Conservation (phyloP, 2,329 filamentous ascomycete species). For the Knoxdaviesia capensis region DNA sequence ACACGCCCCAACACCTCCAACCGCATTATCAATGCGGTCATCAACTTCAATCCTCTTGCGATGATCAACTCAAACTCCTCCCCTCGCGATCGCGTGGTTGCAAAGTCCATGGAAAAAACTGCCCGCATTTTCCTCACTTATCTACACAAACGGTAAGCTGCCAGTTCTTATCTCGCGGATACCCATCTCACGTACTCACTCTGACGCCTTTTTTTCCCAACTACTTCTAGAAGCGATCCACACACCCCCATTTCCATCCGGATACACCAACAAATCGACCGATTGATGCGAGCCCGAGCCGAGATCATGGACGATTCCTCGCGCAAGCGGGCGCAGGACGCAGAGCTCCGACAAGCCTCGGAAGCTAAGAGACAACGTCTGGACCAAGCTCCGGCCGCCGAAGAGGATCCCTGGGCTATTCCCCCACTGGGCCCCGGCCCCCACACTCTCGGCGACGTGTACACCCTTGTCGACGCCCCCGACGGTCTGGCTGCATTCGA, state of each 20-base stretch:
- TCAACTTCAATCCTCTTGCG: constrained; percentile 84
- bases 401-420: constrained; percentile 23
- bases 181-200: not conserved
- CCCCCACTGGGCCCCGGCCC: constrained; percentile 56
- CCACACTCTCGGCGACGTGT: constrained; percentile 65
- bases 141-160: constrained; percentile 50
- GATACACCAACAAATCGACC: constrained; percentile 76
- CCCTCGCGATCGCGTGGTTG: constrained; percentile 57
- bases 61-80: constrained; percentile 54
- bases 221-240: constrained; percentile 39
- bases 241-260: constrained; percentile 54
- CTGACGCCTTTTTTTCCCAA: not conserved
- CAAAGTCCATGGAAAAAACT: constrained; percentile 91
- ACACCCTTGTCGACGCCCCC: constrained; percentile 57
- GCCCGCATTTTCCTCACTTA: constrained; percentile 68
- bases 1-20: constrained; percentile 61
- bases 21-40: constrained; percentile 66
- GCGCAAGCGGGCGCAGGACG: constrained; percentile 56
- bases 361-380: constrained; percentile 74
- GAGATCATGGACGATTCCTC: constrained; percentile 63
- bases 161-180: not conserved
- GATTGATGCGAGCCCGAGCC: constrained; percentile 55
- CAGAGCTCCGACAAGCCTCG: constrained; percentile 48
- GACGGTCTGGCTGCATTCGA: constrained; percentile 60
- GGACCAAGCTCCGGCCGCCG: constrained; percentile 19